Conservation (phyloP, 495 filamentous ascomycete genomes). For the Lasiosphaeria hispida region DNA sequence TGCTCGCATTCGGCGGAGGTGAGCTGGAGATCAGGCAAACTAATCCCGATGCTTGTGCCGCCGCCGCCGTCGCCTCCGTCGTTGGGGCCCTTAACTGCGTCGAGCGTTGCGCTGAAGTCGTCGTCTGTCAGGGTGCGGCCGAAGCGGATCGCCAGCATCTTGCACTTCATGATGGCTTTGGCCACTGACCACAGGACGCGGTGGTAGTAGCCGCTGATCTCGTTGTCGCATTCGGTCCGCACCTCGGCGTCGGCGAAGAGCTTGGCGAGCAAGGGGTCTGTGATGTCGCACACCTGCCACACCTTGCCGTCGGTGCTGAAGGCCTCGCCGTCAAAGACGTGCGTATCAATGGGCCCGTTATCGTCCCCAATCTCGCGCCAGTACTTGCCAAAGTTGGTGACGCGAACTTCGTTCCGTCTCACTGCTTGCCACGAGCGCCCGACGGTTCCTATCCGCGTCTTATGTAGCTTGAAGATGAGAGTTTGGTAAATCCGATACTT, state of each 20-base stretch:
- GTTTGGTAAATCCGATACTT: slow-evolving; percentile 82
- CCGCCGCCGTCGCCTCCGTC: slow-evolving; percentile 36
- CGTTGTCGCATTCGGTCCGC: slow-evolving; percentile 51
- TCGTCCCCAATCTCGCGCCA: slow-evolving; percentile 36
- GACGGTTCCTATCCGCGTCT: slow-evolving; percentile 41
- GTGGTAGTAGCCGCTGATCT: slow-evolving; percentile 75
- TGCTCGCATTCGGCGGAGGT: slow-evolving; percentile 41
- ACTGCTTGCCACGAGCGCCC: slow-evolving; percentile 46
- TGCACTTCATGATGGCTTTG: slow-evolving; percentile 80
- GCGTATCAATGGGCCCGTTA: slow-evolving; percentile 47
- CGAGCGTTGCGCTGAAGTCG: slow-evolving; percentile 47
- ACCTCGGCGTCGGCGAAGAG: slow-evolving; percentile 51
- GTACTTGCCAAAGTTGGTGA: slow-evolving; percentile 34
- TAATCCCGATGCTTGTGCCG: slow-evolving; percentile 45
- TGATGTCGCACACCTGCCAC: slow-evolving; percentile 92
- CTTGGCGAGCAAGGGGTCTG: slow-evolving; percentile 63
- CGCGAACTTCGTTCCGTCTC: slow-evolving; percentile 28
- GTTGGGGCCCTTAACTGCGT: slow-evolving; percentile 32
- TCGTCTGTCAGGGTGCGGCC: slow-evolving; percentile 47
- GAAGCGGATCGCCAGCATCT: slow-evolving; percentile 58
- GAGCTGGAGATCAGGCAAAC: slow-evolving; percentile 53
- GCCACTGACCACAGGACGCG: slow-evolving; percentile 75
- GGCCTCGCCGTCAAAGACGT: slow-evolving; percentile 75
- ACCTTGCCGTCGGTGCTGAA: slow-evolving; percentile 73
- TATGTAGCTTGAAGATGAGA: slow-evolving; percentile 67